These are phyloP conservation scores for Leccinum broughii DNA, from an alignment of 768 basidiomycete species.

Conservation along the genomic window DNA sequence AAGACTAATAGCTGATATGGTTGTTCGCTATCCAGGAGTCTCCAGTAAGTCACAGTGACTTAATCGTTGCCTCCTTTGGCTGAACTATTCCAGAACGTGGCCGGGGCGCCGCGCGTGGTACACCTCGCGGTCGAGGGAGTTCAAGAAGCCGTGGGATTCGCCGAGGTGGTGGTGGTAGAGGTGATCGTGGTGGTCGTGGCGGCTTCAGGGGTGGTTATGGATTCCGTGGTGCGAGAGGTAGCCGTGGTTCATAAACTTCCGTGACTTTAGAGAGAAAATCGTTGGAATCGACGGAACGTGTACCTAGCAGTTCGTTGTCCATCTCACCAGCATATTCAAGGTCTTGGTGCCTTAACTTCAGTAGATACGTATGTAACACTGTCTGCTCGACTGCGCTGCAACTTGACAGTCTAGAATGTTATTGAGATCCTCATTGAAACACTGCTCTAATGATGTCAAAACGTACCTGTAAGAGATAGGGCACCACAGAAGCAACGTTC, in stretches of 20 bases:
- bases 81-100: conserved; percentile 48
- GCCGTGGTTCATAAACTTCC: conserved; percentile 47
- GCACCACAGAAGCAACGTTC: conserved; percentile 42
- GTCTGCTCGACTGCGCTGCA: conserved; percentile 52
- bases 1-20: conserved; percentile 1
- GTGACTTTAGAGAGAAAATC: neutral
- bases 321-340: conserved; percentile 29
- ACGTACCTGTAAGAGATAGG: conserved; percentile 55
- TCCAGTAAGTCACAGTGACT: conserved; percentile 9
- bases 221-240: conserved; percentile 44
- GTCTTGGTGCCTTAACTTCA: conserved; percentile 53
- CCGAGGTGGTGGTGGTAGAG: conserved; percentile 36
- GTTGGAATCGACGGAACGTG: neutral
- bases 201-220: conserved; percentile 49
- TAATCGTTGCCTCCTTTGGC: conserved; percentile 9
- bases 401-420: conserved; percentile 42
- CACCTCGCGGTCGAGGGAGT: conserved; percentile 28
- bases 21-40: conserved; percentile 29
- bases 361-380: conserved; percentile 44
- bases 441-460: neutral
- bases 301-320: neutral
- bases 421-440: neutral
- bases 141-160: conserved; percentile 34
- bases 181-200: conserved; percentile 44
- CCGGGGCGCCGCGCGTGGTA: conserved; percentile 36